Evolutionary conservation across 1,284 basidiomycete species (phyloP), one percentile per base, ranked within the genome.

Genomic region (Heterobasidion occidentale): DNA sequence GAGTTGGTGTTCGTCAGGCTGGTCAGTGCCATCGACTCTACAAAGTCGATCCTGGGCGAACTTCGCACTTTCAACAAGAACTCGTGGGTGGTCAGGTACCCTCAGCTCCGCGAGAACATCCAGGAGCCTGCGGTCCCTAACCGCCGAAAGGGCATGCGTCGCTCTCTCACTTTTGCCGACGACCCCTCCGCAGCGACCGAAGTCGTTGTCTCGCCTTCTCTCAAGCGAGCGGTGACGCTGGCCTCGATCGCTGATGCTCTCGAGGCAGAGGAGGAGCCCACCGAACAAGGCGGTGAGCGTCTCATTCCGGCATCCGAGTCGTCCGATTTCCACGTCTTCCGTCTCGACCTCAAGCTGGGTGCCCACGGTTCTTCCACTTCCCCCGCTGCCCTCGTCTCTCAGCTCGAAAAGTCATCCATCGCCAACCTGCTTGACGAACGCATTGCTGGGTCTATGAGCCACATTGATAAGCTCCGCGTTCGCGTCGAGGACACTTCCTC

Each of bases 401-500:
- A 94, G 61, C 84, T 98, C 53, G 94, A 98, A 75, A 92, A 92
- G 65, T 80, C 86, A 0, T 96, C 94, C 7, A 94, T 99, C 62
- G 92, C 95, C 35, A 92, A 92, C 56, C 82, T 99, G 36, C 75
- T 99, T 20, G 92, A 94, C 67, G 92, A 91, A 59, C 85, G 94
- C 36, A 84, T 99, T 65, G 75, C 77, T n/a, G 74, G 84, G 27
- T 84, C 94, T 7, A 72, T 92, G 53, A 77, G 79, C 12, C 95
- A 99, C 67, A 83, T 99, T 57, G 81, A 89, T 61, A 90, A 90
- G 64, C 86, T 99, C 59, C 86, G 88, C 52, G 78, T 83, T 56
- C 90, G 97, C 51, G 88, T 99, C 19, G 79, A 90, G 67, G 96
- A 98, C 70, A 94, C 86, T 2, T 92, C 93, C 12, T 96, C 93